These are phyloP conservation scores for Kregervanrija pseudodelftensis DNA, from an alignment of 805 yeast genomes.

Conservation along the genomic window DNA sequence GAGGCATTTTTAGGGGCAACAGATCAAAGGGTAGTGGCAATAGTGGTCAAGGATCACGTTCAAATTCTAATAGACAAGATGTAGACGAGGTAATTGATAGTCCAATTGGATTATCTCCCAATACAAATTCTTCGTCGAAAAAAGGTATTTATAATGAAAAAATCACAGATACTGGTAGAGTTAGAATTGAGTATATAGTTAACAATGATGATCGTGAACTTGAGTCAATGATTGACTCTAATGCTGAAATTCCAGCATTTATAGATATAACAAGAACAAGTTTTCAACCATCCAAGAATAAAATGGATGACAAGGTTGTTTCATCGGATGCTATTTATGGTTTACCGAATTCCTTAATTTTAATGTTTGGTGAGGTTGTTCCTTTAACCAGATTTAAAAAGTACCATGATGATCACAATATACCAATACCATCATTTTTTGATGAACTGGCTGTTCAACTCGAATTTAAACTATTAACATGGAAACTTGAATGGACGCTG, in stretches of 20 bases:
- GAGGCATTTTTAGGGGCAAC: conserved; percentile 20
- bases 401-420: conserved; percentile 35
- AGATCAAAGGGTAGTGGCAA: conserved; percentile 1
- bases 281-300: conserved; percentile 33
- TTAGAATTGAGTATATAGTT: conserved; percentile 37
- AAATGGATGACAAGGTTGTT: conserved; percentile 47
- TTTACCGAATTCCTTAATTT: conserved; percentile 70
- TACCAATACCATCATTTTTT: conserved; percentile 29
- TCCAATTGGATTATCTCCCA: conserved; percentile 2
- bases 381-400: conserved; percentile 57
- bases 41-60: not conserved
- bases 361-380: conserved; percentile 67
- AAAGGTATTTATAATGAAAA: conserved; percentile 35
- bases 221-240: conserved; percentile 5
- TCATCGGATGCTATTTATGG: conserved; percentile 82
- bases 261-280: conserved; percentile 35
- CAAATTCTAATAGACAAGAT: conserved; percentile 5
- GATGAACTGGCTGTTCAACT: conserved; percentile 30
- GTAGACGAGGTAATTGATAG: conserved; percentile 2
- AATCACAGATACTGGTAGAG: conserved; percentile 39
- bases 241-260: conserved; percentile 31
- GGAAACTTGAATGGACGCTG: conserved; percentile 75
- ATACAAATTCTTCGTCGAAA: not conserved
- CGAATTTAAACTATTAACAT: conserved; percentile 46
- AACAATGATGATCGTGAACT: conserved; percentile 20